Evolutionary conservation across 2,329 filamentous ascomycete genomes (phyloP), one percentile per base, ranked within the genome.

Genomic region (Hyphodiscus sp.): DNA sequence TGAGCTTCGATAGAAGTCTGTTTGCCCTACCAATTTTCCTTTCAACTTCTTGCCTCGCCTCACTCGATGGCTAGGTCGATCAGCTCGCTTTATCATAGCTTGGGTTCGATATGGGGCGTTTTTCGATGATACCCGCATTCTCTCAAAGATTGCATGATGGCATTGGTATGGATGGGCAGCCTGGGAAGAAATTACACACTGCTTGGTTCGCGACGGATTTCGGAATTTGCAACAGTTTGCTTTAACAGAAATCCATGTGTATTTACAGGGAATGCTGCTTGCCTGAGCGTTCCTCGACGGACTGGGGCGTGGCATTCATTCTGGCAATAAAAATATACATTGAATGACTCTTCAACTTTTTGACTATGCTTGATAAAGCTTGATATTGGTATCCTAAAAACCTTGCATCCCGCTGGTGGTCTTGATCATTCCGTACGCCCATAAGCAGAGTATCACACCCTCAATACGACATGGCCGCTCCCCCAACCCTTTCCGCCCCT

Each of bases 121-220:
- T 58, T 65, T 66, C 61, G 60, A 67, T 66, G 64, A 67, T 67
- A 65, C 65, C 65, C 64, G 63, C 62, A 63, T 66, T 68, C 63
- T 62, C 56, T 59, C 51, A 61, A 50, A 66, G 62, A 65, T 64
- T 43, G 64, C 61, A 64, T 56, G 54, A 60, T 60, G 55, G 56
- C 51, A 54, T 58, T 56, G 58, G 56, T 44, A 26, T 50, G 53
- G 45, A 45, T 33, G 44, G 49, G 43, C 23, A 4, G 23, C 8
- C 23, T 41, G 50, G 26, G 45, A 30, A 47, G 16, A 20, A n/a
- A 30, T 23, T 53, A 46, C 8, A 26, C 50, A 49, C 48, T 51
- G 30, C 53, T 58, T 26, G 23, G 4, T 23, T 56, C 57, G 50
- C 56, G 54, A 53, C 49, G 45, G 56, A 41, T 52, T 50, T 47